These are phyloP conservation scores for Cutaneotrichosporon mucoides DNA, from an alignment of 1,284 basidiomycete species.

Conservation along the genomic window DNA sequence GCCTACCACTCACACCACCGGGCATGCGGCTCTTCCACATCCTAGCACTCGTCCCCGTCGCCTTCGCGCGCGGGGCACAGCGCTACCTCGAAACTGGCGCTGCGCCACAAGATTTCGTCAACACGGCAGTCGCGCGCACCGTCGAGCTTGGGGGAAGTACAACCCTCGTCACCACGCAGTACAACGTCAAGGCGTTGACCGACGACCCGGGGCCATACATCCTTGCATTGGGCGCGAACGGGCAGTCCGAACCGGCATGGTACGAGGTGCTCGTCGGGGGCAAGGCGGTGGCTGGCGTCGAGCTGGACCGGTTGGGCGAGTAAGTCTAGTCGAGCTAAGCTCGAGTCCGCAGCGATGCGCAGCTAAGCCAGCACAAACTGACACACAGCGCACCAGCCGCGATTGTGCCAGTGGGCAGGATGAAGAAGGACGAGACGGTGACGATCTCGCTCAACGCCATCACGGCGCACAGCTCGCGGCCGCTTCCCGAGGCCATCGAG, in stretches of 20 bases:
- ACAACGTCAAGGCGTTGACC: conserved; percentile 69
- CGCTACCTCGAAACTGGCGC: conserved; percentile 12
- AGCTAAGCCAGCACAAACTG: background rate
- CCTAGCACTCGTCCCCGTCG: conserved; percentile 7
- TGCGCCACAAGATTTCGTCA: conserved; percentile 60
- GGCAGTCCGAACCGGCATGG: conserved; percentile 67
- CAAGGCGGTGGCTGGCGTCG: conserved; percentile 48
- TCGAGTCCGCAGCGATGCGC: background rate
- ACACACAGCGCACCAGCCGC: conserved; percentile 33
- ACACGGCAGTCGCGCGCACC: conserved; percentile 77
- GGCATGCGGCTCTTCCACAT: conserved; percentile 13
- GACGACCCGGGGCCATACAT: conserved; percentile 63
- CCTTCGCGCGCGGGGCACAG: conserved; percentile 1
- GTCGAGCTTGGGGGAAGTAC: conserved; percentile 82
- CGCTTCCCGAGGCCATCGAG: conserved; percentile 67
- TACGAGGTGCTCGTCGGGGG: conserved; percentile 63
- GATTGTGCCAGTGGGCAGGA: conserved; percentile 29
- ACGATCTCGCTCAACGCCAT: conserved; percentile 72
- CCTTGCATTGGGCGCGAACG: conserved; percentile 63
- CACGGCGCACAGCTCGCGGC: conserved; percentile 67
- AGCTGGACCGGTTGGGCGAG: conserved; percentile 17
- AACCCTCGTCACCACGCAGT: conserved; percentile 80
- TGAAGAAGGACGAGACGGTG: conserved; percentile 57
- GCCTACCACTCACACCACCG: background rate
- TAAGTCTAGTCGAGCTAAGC: conserved; percentile 11